These are phyloP conservation scores for Poterioochromonas sp. DNA, from an alignment of 352 stramenopile genomes.

Conservation along the genomic window DNA sequence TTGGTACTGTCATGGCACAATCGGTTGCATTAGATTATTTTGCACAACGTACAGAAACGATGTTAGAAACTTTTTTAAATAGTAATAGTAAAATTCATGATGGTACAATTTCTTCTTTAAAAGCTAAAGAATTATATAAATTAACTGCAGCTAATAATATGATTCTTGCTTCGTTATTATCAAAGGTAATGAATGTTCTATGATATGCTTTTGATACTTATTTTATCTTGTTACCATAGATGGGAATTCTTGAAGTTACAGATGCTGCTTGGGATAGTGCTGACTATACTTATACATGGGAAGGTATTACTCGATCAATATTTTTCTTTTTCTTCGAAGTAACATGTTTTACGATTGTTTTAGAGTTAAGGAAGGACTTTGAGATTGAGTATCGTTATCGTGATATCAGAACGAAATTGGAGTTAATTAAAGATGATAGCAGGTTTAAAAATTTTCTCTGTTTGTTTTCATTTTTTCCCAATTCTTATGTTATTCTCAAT, in stretches of 20 bases:
- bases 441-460: not conserved
- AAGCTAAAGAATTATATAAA: constrained; percentile 19
- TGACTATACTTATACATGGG: constrained; percentile 25
- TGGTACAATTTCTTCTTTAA: not conserved
- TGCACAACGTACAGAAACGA: not conserved
- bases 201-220: not conserved
- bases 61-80: not conserved
- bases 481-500: not conserved
- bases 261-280: constrained; percentile 33
- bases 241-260: constrained; percentile 30
- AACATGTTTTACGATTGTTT: not conserved
- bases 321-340: not conserved
- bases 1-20: constrained; percentile 25
- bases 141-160: constrained; percentile 26
- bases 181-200: constrained; percentile 26
- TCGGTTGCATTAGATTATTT: constrained; percentile 25
- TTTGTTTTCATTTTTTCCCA: not conserved
- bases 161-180: constrained; percentile 11
- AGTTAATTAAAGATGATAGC: constrained; percentile 26
- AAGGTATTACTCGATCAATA: constrained; percentile 12
- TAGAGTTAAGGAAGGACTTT: constrained; percentile 27
- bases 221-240: too few species aligned
- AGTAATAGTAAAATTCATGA: constrained; percentile 18
- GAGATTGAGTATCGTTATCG: constrained; percentile 31
- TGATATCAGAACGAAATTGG: constrained; percentile 10